Evolutionary conservation across 345 rosid species (phyloP), one percentile per base, ranked within the genome.

Genomic region (Anastatica hierochuntica): DNA sequence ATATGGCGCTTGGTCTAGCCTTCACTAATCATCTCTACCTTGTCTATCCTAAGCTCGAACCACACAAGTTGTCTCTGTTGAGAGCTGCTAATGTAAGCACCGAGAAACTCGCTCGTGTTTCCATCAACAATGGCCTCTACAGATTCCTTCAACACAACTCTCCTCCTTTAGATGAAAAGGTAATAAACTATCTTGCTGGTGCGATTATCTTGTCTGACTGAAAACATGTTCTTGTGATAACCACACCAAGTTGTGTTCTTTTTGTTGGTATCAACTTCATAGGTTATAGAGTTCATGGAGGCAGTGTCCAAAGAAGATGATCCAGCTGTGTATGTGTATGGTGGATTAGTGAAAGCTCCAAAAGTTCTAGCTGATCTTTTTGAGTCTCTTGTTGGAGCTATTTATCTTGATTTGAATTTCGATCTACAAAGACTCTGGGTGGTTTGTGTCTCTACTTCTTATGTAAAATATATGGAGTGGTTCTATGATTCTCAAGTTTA

Each of bases 71-170:
- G 24, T 68, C 97, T 26, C 60, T 48, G 8, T 37, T 89, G 20
- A 78, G 94, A 23, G 67, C 94, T 13, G 85, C 83, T 29, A 85
- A 81, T 40, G 63, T 77, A 8, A 79, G 90, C 26, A 89, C 79
- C 2, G 97, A 89, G 79, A 89, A 85, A 46, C 77, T 89, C 33
- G 90, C 97, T 8, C 94, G 94, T 16, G 83, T 80, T 19, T 78
- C 95, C 18, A 48, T 83, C 49, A 72, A 42, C 8, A 85, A 71
- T 15, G 67, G 75, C 0, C 72, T 90, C 7, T 80, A 76, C 31
- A 19, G 17, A 4, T 75, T 67, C 31, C 49, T 85, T 10, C 64
- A 80, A 11, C 83, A 66, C 62, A 79, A 68, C 49, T 64, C 74
- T 36, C 14, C 53, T 39, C 4, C 70, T 1, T 72, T 79, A n/a